Evolutionary conservation across 2,329 filamentous ascomycete species (phyloP).

Genomic region (Cordyceps farinosa): DNA sequence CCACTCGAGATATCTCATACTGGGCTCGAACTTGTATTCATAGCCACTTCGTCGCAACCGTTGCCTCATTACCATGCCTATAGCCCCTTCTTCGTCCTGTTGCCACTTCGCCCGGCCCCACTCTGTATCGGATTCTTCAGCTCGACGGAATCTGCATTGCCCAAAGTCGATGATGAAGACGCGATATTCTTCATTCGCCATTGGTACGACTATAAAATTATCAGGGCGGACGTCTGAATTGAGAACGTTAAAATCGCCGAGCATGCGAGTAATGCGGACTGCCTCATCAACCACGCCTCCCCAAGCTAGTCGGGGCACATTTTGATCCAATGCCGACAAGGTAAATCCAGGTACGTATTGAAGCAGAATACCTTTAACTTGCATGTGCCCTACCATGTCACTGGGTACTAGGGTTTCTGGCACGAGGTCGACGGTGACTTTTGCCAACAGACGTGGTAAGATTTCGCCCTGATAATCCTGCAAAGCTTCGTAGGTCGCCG

Average conservation of each 20-base stretch:
- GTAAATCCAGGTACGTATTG: slow-evolving; percentile 22
- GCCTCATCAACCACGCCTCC: slow-evolving; percentile 24
- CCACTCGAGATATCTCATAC: slow-evolving; percentile 18
- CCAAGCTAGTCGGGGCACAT: slow-evolving; percentile 18
- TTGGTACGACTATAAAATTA: slow-evolving; percentile 24
- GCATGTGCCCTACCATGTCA: slow-evolving; percentile 11
- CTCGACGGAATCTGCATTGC: slow-evolving; percentile 20
- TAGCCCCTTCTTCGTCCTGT: slow-evolving; percentile 25
- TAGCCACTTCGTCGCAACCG: slow-evolving; percentile 20
- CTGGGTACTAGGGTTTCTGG: background rate
- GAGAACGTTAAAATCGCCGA: slow-evolving; percentile 25
- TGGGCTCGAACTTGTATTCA: slow-evolving; percentile 15
- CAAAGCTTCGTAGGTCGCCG: slow-evolving; percentile 21
- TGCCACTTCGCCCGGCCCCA: slow-evolving; percentile 23
- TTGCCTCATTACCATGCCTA: slow-evolving; percentile 21
- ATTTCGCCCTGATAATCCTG: slow-evolving; percentile 21
- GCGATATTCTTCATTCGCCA: background rate
- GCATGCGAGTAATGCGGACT: slow-evolving; percentile 19
- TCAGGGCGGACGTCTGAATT: slow-evolving; percentile 24
- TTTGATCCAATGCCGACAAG: slow-evolving; percentile 12
- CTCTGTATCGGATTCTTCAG: slow-evolving; percentile 23
- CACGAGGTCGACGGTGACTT: slow-evolving; percentile 16
- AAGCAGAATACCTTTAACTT: slow-evolving; percentile 22
- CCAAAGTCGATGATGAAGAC: slow-evolving; percentile 30
- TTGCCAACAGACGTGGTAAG: slow-evolving; percentile 21